Base-by-base conservation (phyloP, 768 basidiomycete species). In the Amanita jacksonii region DNA sequence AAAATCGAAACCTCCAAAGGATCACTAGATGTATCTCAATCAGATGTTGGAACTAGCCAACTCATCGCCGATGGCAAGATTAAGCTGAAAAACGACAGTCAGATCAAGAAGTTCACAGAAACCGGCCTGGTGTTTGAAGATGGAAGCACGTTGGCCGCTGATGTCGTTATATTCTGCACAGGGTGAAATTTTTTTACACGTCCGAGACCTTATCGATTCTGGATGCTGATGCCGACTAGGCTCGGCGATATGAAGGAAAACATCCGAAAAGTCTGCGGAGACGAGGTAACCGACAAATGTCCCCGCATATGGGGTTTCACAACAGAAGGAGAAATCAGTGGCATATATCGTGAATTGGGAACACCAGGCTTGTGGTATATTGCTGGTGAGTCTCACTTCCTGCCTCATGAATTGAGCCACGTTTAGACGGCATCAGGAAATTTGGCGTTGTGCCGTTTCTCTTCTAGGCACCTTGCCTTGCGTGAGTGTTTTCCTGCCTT, bases 21-120 rank as follows among this genome's bases (percentile, higher is more conserved):
- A 15, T 3, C 16, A n/a, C 38, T 52, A 22, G 10, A 43, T 15
- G 8, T 41, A 37, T 25, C 16, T 4, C 31, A 16, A 16, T n/a
- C 49, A 76, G 74, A 77, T 47, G 68, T 70, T 32, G 77, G 77
- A 18, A 72, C 72, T 4, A 72, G 70, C 45, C 67, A 75, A 55
- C 59, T 74, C 43, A 74, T 82, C 49, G 66, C 68, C 19, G 75
- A 79, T 46, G 77, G 79, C 12, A 75, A 79, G 55, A 80, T 83
- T 63, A 79, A 79, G 57, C 58, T 83, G 48, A 81, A 81, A 63
- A 75, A 68, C 56, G 75, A 76, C 33, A 57, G 62, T 25, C 56
- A 57, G 19, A 66, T 81, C 45, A 56, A 63, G 41, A 53, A 55
- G 10, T 72, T 76, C 52, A 68, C 62, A 4, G 49, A 63, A 36